Conservation (phyloP, 352 stramenopile species). For the Globisporangium yorkense region DNA sequence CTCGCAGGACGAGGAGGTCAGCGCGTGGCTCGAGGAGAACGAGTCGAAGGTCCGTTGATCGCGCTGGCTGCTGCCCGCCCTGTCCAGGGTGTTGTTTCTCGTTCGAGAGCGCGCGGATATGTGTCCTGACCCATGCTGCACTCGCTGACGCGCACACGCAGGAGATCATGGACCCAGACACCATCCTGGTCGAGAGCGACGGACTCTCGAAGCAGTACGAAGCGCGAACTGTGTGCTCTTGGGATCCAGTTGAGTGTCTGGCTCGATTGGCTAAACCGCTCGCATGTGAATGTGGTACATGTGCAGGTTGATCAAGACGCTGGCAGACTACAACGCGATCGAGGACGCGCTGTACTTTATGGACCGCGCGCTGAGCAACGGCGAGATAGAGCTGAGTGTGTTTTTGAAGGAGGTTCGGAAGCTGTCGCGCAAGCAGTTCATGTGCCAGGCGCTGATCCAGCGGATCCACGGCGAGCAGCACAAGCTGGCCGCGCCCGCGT, state of each 20-base stretch:
- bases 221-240: background rate
- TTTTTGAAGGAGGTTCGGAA: slow-evolving; percentile 90
- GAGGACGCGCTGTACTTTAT: slow-evolving; percentile 91
- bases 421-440: slow-evolving; percentile 88
- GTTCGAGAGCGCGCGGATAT: background rate
- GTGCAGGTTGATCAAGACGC: slow-evolving; percentile 59
- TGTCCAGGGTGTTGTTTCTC: too few relatives aligned
- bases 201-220: slow-evolving; percentile 77
- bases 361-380: slow-evolving; percentile 85
- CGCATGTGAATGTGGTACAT: background rate
- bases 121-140: background rate
- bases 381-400: slow-evolving; percentile 71
- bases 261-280: slow-evolving; percentile 1
- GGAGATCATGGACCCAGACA: slow-evolving; percentile 71
- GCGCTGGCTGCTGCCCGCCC: background rate
- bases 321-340: slow-evolving; percentile 85
- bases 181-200: slow-evolving; percentile 74
- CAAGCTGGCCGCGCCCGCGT: slow-evolving; percentile 46
- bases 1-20: slow-evolving; percentile 51
- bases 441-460: slow-evolving; percentile 82
- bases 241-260: background rate
- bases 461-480: slow-evolving; percentile 84
- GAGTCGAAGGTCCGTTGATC: slow-evolving; percentile 46
- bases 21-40: slow-evolving; percentile 67
- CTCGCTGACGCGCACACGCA: slow-evolving; percentile 7